Evolutionary conservation across 345 rosid species (phyloP).

Genomic region (Rhodamnia argentea): DNA sequence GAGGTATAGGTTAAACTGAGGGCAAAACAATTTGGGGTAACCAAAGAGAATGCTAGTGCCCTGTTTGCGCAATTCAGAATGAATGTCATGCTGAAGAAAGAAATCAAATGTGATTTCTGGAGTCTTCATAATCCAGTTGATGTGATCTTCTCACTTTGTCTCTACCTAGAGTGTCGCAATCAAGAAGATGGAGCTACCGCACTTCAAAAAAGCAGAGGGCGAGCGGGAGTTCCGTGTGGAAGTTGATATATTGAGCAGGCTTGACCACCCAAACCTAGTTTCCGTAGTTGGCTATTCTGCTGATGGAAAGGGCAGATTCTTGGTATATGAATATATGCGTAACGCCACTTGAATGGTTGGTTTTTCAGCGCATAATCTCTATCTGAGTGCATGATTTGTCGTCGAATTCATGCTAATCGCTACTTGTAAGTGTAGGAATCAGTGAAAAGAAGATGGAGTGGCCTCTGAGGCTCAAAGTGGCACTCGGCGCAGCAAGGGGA

Average conservation of each 20-base stretch:
- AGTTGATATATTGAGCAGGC: conserved; percentile 93
- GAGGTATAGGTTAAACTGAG: conserved; percentile 31
- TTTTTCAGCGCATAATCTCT: background rate
- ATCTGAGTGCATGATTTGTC: background rate
- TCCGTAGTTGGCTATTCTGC: conserved; percentile 89
- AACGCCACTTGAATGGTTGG: conserved; percentile 80
- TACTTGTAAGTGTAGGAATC: conserved; percentile 29
- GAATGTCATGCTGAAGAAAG: background rate
- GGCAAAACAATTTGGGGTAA: background rate
- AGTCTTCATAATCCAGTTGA: background rate
- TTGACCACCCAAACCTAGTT: conserved; percentile 83
- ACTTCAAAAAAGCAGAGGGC: conserved; percentile 75
- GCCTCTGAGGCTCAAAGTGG: conserved; percentile 72
- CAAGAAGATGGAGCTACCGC: conserved; percentile 93
- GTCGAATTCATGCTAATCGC: background rate
- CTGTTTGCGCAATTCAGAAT: background rate
- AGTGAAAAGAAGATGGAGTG: conserved; percentile 77
- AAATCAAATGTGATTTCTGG: background rate
- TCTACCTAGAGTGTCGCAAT: conserved; percentile 72
- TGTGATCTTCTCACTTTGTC: background rate
- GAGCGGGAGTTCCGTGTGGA: conserved; percentile 92
- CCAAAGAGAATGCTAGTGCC: background rate
- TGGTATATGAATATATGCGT: conserved; percentile 85
- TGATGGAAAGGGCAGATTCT: conserved; percentile 86
- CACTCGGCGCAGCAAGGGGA: conserved; percentile 81